Conservation (phyloP, 371 early-diverging fungal genomes). For the Haplosporangium sp. region DNA sequence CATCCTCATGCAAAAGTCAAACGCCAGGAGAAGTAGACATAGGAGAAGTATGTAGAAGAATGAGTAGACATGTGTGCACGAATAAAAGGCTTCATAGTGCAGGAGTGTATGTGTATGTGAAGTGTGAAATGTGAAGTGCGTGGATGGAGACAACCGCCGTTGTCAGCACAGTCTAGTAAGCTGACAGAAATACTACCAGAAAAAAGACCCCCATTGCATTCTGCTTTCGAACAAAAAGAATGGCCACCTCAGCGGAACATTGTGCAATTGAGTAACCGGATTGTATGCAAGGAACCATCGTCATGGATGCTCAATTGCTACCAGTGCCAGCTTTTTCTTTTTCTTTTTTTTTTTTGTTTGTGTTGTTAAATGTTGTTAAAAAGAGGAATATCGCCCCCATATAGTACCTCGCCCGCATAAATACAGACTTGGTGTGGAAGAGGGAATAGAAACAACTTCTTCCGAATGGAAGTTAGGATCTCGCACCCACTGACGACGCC, state of each 20-base stretch:
- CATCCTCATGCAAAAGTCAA: constrained; percentile 46
- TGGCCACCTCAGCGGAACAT: too few relatives aligned
- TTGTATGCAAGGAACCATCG: too few relatives aligned
- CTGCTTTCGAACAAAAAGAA: too few relatives aligned
- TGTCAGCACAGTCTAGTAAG: too few relatives aligned
- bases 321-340: background rate
- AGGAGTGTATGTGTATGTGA: too few relatives aligned
- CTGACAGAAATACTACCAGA: too few relatives aligned
- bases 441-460: constrained; percentile 26
- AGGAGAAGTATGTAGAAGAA: background rate
- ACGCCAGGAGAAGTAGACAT: constrained; percentile 12
- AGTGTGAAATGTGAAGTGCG: too few relatives aligned
- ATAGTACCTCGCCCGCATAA: constrained; percentile 43
- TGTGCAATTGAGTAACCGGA: too few relatives aligned
- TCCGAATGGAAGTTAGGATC: constrained; percentile 40
- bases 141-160: too few relatives aligned
- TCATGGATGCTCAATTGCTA: too few relatives aligned
- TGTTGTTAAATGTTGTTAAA: background rate
- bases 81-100: background rate
- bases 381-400: constrained; percentile 28
- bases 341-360: background rate
- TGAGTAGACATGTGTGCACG: background rate
- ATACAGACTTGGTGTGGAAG: constrained; percentile 46
- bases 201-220: too few relatives aligned
- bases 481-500: constrained; percentile 28